phyloP scores from a whole-genome alignment of 169 alveolate species.

The Plasmodium sp. region DNA sequence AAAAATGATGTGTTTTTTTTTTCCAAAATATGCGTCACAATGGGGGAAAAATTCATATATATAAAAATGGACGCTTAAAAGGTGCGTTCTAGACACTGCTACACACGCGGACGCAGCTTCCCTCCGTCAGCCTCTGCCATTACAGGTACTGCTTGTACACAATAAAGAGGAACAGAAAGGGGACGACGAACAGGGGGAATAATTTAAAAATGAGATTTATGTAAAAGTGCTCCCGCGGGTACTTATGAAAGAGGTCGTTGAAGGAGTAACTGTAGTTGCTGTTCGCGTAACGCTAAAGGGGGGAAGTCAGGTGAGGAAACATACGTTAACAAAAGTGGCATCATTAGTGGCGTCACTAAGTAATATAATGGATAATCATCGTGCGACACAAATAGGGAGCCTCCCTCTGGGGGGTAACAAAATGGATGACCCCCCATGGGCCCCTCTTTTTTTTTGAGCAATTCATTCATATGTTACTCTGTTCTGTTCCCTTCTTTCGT shows the following conservation, averaged over 20 bases:
- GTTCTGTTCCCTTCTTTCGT: slow-evolving; percentile 42
- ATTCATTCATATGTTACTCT: slow-evolving; percentile 5
- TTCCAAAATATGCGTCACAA: neutral
- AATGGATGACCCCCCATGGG: neutral
- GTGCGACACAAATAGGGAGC: neutral
- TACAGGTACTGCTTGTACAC: slow-evolving; percentile 66
- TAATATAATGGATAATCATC: neutral
- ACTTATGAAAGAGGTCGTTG: slow-evolving; percentile 43
- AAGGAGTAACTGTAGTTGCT: slow-evolving; percentile 40
- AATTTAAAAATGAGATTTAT: slow-evolving; percentile 63
- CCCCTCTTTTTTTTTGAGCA: neutral
- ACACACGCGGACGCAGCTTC: neutral
- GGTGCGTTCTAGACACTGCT: neutral
- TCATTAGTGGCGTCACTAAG: neutral
- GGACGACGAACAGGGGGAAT: slow-evolving; percentile 70
- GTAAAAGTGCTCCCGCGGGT: slow-evolving; percentile 65
- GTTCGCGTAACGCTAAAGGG: slow-evolving; percentile 52
- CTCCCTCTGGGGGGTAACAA: neutral
- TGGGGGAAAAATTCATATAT: neutral
- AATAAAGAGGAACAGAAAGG: slow-evolving; percentile 38
- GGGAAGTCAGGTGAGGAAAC: neutral
- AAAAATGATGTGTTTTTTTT: neutral
- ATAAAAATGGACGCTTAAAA: neutral
- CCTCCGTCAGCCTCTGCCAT: neutral
- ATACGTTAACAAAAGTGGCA: neutral